These are phyloP conservation scores for Carallia brachiata DNA, from an alignment of 345 rosid genomes.

Conservation along the genomic window DNA sequence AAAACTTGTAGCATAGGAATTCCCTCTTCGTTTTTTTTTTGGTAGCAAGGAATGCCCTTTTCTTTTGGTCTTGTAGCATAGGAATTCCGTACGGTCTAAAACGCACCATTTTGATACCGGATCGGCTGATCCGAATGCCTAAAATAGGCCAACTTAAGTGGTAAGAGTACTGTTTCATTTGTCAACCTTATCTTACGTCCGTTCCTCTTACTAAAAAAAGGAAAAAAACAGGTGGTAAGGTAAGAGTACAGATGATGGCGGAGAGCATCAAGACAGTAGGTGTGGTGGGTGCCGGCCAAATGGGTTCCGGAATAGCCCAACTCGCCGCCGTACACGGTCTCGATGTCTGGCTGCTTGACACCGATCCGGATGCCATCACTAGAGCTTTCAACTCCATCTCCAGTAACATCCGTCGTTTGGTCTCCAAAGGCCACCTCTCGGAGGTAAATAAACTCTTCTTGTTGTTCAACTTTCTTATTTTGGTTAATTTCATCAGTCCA, in stretches of 20 bases:
- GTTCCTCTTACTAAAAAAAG: too few relatives aligned
- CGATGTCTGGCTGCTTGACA: slow-evolving; percentile 59
- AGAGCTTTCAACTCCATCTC: slow-evolving; percentile 55
- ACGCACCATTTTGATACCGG: too few relatives aligned
- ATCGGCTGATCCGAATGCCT: too few relatives aligned
- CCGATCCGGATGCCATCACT: slow-evolving; percentile 60
- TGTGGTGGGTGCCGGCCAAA: slow-evolving; percentile 84
- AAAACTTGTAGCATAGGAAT: too few relatives aligned
- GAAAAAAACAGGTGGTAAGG: too few relatives aligned
- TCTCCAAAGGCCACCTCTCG: slow-evolving; percentile 61
- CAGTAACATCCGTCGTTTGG: slow-evolving; percentile 52
- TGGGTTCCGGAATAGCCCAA: slow-evolving; percentile 98
- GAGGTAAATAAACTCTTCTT: slow-evolving; percentile 38
- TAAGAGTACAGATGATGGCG: slow-evolving; percentile 18
- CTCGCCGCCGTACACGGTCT: slow-evolving; percentile 70
- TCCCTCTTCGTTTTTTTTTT: too few relatives aligned
- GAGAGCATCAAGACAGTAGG: slow-evolving; percentile 48
- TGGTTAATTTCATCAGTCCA: background rate
- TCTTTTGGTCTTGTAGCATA: too few relatives aligned
- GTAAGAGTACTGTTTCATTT: too few relatives aligned
- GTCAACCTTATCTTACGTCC: too few relatives aligned
- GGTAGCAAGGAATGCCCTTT: too few relatives aligned
- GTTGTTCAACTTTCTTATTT: background rate
- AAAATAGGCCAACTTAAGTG: too few relatives aligned
- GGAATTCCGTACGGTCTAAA: too few relatives aligned